phyloP scores from a whole-genome alignment of 176 grass and related monocot genomes.

The Themeda triandra region DNA sequence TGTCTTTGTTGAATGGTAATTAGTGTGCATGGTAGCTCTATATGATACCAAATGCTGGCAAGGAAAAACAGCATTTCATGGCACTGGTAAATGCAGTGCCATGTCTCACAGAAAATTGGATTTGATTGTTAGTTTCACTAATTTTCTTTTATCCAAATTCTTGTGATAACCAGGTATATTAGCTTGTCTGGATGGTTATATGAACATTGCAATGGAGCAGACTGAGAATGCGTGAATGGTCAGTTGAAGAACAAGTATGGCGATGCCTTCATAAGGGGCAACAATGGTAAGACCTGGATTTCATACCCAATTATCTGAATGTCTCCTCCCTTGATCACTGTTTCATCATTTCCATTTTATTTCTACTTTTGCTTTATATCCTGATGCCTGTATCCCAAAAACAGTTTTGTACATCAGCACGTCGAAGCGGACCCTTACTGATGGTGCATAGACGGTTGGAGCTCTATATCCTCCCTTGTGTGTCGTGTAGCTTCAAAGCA shows the following conservation, averaged over 20 bases:
- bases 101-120: no score
- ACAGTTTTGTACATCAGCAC: slow-evolving; percentile 94
- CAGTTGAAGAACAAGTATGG: slow-evolving; percentile 98
- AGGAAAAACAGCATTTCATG: not conserved
- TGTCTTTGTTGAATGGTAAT: not conserved
- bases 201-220: slow-evolving; percentile 99
- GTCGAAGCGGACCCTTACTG: slow-evolving; percentile 55
- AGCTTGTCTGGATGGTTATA: slow-evolving; percentile 92
- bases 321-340: not conserved
- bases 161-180: slow-evolving; percentile 58
- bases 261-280: slow-evolving; percentile 96
- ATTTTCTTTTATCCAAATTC: not conserved
- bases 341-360: not conserved
- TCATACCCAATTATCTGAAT: not conserved
- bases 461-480: not conserved
- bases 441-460: slow-evolving; percentile 39
- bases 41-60: not conserved
- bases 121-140: not conserved
- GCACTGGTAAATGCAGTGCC: not conserved
- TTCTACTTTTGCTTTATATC: not conserved
- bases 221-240: slow-evolving; percentile 89
- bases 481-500: not conserved
- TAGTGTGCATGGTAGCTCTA: not conserved
- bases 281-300: slow-evolving; percentile 66
- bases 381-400: slow-evolving; percentile 19